Conservation (phyloP, 2,329 filamentous ascomycete species). For the Tothia fuscella region DNA sequence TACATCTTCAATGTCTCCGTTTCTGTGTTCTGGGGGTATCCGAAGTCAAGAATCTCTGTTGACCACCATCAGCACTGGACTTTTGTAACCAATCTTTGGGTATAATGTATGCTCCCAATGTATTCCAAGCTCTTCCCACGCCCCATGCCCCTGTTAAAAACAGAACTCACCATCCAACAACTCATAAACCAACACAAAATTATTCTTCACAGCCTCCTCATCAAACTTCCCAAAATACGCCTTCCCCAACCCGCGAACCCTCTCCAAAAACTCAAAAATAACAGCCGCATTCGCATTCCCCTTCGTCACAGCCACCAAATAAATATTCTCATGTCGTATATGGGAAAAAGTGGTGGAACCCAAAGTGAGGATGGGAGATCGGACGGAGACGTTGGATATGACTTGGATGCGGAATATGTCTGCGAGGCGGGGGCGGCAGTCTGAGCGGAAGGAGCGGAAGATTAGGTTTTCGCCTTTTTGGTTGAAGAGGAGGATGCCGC, state of each 20-base stretch:
- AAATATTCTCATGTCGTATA: constrained; percentile 99
- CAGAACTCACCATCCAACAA: constrained; percentile 64
- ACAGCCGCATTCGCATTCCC: constrained; percentile 98
- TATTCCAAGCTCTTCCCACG: constrained; percentile 1
- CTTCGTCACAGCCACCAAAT: constrained; percentile 93
- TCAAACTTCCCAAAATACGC: constrained; percentile 99
- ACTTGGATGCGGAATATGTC: constrained; percentile 99
- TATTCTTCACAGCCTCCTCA: constrained; percentile 99
- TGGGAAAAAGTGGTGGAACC: constrained; percentile 98
- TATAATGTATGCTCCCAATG: constrained; percentile 12
- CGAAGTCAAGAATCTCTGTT: constrained; percentile 96
- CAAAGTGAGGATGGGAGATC: constrained; percentile 91
- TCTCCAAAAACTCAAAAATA: constrained; percentile 95
- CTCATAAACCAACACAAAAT: constrained; percentile 98
- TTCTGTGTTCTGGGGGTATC: constrained; percentile 97
- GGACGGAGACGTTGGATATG: constrained; percentile 95
- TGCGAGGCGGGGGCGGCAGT: constrained; percentile 92
- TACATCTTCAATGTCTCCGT: constrained; percentile 99
- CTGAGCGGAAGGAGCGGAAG: constrained; percentile 96
- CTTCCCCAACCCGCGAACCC: constrained; percentile 77
- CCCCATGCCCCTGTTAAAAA: background rate
- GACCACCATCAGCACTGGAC: constrained; percentile 2
- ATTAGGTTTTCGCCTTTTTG: constrained; percentile 99
- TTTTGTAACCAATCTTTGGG: too few species aligned
- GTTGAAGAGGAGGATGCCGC: constrained; percentile 95